Evolutionary conservation across 352 stramenopile species (phyloP).

Genomic region (Phytophthora constricta): DNA sequence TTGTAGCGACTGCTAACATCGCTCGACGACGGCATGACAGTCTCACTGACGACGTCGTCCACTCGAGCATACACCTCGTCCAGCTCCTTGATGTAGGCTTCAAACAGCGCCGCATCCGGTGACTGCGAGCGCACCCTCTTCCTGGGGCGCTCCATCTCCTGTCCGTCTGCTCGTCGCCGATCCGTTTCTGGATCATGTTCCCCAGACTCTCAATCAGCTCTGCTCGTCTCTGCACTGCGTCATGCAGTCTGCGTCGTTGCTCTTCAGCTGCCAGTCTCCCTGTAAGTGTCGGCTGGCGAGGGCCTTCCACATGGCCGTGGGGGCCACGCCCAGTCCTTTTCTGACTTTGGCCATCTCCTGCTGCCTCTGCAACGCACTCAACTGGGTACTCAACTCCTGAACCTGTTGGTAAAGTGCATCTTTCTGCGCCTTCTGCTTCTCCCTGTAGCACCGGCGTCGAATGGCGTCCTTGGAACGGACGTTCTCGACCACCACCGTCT

Average conservation of each 20-base stretch:
- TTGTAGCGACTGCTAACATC: slow-evolving; percentile 4
- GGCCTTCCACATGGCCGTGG: slow-evolving; percentile 25
- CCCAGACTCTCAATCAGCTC: slow-evolving; percentile 24
- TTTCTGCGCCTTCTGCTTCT: slow-evolving; percentile 36
- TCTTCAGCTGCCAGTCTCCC: slow-evolving; percentile 26
- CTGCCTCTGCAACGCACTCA: slow-evolving; percentile 13
- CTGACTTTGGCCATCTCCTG: slow-evolving; percentile 7
- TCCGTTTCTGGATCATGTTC: slow-evolving; percentile 22
- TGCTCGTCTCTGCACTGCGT: slow-evolving; percentile 22
- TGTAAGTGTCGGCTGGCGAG: slow-evolving; percentile 28
- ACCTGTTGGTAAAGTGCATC: slow-evolving; percentile 20
- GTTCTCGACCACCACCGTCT: slow-evolving; percentile 5
- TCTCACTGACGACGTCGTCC: slow-evolving; percentile 22
- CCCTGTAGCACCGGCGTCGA: slow-evolving; percentile 26
- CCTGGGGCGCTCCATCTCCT: background rate
- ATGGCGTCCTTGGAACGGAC: slow-evolving; percentile 32
- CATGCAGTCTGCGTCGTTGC: slow-evolving; percentile 20
- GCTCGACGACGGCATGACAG: background rate
- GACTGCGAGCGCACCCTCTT: slow-evolving; percentile 23
- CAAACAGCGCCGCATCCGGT: slow-evolving; percentile 25
- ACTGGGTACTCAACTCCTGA: slow-evolving; percentile 19
- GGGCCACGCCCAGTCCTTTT: slow-evolving; percentile 1
- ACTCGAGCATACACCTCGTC: slow-evolving; percentile 33
- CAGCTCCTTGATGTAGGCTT: slow-evolving; percentile 34
- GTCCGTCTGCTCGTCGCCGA: slow-evolving; percentile 22